Conservation (phyloP, 352 stramenopile genomes). For the Pythium chondricola region DNA sequence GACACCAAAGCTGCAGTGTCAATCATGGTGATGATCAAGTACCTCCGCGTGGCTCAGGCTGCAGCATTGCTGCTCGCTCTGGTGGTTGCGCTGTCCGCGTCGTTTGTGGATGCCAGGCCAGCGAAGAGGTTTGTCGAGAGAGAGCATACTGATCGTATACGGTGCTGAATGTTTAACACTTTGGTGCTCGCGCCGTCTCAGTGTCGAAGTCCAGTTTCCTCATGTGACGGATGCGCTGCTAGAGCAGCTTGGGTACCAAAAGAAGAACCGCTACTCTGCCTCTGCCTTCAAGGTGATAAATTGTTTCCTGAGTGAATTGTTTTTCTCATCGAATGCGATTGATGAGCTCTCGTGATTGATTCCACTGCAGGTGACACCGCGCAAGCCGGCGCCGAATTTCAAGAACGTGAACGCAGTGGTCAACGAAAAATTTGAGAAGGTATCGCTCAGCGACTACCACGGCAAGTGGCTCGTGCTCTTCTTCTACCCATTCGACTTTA, state of each 20-base stretch:
- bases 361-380: constrained; percentile 42
- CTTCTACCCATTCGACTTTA: constrained; percentile 88
- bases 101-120: constrained; percentile 13
- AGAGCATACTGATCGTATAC: too few species aligned
- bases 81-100: constrained; percentile 19
- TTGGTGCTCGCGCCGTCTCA: constrained; percentile 4
- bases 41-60: constrained; percentile 18
- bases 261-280: constrained; percentile 74
- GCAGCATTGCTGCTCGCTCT: constrained; percentile 27
- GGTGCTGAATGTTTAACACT: background rate
- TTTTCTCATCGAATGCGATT: background rate
- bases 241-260: constrained; percentile 71
- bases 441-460: constrained; percentile 67
- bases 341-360: background rate
- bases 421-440: constrained; percentile 73
- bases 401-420: constrained; percentile 74
- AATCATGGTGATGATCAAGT: constrained; percentile 17
- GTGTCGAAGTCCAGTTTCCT: constrained; percentile 72
- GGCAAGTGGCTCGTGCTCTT: constrained; percentile 83
- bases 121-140: constrained; percentile 54
- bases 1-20: background rate
- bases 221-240: constrained; percentile 70
- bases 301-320: background rate
- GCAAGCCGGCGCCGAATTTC: constrained; percentile 65
- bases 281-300: constrained; percentile 49